A percentile compares a stretch with the other conserved stretches of the same genome.
Conservation (phyloP, 2,329 filamentous ascomycete species). For the Trichoderma harzianum region DNA sequence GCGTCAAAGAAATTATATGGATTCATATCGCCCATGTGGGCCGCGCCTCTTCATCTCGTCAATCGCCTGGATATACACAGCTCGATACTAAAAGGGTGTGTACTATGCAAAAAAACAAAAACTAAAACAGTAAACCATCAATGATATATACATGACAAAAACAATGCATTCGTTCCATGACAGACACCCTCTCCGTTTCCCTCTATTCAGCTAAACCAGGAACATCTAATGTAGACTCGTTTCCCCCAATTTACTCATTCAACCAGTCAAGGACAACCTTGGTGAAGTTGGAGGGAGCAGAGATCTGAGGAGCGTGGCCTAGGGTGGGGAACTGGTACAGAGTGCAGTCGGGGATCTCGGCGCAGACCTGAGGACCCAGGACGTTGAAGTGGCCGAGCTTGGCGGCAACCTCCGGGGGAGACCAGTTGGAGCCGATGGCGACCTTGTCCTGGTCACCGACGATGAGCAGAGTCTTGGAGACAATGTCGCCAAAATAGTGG, state of each 20-base stretch:
- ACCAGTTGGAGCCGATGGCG: constrained; percentile 53
- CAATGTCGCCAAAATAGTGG: constrained; percentile 47
- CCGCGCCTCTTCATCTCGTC: background rate
- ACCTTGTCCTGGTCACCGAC: constrained; percentile 52
- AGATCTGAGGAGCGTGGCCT: constrained; percentile 53
- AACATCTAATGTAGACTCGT: background rate
- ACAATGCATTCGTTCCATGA: background rate
- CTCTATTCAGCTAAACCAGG: background rate
- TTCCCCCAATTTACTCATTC: background rate
- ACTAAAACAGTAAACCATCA: background rate
- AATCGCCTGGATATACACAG: background rate
- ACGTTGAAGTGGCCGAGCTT: constrained; percentile 48
- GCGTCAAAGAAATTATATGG: background rate
- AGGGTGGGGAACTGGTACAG: constrained; percentile 46
- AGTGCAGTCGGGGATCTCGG: constrained; percentile 41
- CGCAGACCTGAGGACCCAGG: constrained; percentile 44
- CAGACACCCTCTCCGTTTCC: background rate
- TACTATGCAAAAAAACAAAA: background rate
- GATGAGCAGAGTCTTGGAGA: constrained; percentile 45
- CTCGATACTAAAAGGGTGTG: background rate
- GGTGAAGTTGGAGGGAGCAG: constrained; percentile 47
- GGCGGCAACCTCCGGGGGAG: constrained; percentile 40
- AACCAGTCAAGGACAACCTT: constrained; percentile 46
- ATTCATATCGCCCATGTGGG: background rate
- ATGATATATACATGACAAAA: background rate